Evolutionary conservation across 495 filamentous ascomycete species (phyloP).

Genomic region (Aeminium ludgeri): DNA sequence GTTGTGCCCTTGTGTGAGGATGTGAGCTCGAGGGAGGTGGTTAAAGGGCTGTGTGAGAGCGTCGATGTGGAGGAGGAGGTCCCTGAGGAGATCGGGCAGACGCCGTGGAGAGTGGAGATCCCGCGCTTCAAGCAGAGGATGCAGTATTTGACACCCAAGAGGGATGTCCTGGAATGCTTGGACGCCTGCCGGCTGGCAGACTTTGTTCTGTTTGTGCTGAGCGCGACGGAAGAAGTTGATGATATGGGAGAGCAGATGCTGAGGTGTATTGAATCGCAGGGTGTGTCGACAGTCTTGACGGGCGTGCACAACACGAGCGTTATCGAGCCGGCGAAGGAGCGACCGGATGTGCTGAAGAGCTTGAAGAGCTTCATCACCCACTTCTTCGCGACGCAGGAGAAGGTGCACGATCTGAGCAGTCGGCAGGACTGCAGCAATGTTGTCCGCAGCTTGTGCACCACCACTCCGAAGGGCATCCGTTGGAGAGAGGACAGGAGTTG

Average conservation of each 20-base stretch:
- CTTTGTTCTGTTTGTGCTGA: constrained; percentile 71
- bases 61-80: constrained; percentile 60
- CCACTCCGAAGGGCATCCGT: constrained; percentile 72
- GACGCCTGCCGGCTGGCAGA: constrained; percentile 82
- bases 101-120: constrained; percentile 42
- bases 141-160: constrained; percentile 56
- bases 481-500: constrained; percentile 93
- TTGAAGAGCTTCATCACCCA: constrained; percentile 81
- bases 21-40: constrained; percentile 46
- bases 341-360: constrained; percentile 55
- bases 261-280: constrained; percentile 76
- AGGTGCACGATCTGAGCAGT: constrained; percentile 69
- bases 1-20: constrained; percentile 68
- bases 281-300: constrained; percentile 69
- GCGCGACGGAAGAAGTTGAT: constrained; percentile 66
- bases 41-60: constrained; percentile 54
- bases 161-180: constrained; percentile 55
- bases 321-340: constrained; percentile 60
- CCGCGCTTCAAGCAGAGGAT: constrained; percentile 88
- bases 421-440: constrained; percentile 78
- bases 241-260: constrained; percentile 64
- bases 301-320: constrained; percentile 40
- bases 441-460: constrained; percentile 76
- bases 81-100: constrained; percentile 32
- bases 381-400: constrained; percentile 79